These are phyloP conservation scores for Mycena pura DNA, from an alignment of 768 basidiomycete species.

Conservation along the genomic window DNA sequence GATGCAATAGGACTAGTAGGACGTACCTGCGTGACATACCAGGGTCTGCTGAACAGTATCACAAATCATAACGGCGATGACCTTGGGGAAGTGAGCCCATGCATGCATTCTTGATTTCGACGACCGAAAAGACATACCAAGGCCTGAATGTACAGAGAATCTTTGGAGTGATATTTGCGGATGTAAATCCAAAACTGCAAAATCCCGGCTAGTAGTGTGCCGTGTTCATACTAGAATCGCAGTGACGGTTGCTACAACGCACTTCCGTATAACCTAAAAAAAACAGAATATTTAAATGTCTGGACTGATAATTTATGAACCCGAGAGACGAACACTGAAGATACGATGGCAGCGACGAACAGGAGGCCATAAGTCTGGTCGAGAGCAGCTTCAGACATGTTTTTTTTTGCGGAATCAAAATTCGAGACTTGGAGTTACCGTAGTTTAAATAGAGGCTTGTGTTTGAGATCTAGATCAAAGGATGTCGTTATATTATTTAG, in stretches of 20 bases:
- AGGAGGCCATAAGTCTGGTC: slow-evolving; percentile 23
- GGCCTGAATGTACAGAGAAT: not conserved
- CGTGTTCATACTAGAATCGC: not conserved
- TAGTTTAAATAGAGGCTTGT: no score
- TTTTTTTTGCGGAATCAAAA: not conserved
- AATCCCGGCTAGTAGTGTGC: slow-evolving; percentile 9
- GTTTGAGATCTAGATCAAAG: no score
- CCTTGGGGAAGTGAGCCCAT: not conserved
- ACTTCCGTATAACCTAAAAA: slow-evolving; percentile 20
- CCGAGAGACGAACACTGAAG: slow-evolving; percentile 7
- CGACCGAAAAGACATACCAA: slow-evolving; percentile 6
- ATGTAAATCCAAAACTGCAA: slow-evolving; percentile 27
- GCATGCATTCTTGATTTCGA: not conserved
- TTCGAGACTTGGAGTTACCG: not conserved
- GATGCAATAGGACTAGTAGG: no score
- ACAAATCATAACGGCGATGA: slow-evolving; percentile 17
- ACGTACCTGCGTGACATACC: slow-evolving; percentile 17
- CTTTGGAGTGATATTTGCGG: slow-evolving; percentile 20
- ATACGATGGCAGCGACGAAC: slow-evolving; percentile 8
- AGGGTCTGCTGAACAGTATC: slow-evolving; percentile 19
- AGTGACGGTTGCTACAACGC: not conserved
- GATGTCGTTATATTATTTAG: no score
- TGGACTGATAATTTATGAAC: not conserved
- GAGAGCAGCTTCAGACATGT: not conserved
- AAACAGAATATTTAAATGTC: not conserved